phyloP scores from a whole-genome alignment of 306 rosid species.

The Spatholobus suberectus region DNA sequence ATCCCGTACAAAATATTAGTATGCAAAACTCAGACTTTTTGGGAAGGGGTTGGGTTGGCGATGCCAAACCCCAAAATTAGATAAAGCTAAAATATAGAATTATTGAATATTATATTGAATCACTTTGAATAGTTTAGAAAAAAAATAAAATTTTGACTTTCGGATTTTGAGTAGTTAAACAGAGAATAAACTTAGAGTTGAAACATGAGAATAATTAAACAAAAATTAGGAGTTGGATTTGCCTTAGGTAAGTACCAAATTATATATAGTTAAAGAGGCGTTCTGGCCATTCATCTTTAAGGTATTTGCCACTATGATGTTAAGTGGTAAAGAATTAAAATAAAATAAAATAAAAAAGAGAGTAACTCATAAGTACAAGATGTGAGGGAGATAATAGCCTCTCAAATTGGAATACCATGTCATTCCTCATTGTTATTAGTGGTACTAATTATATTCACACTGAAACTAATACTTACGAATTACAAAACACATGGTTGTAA shows the following conservation, averaged over 20 bases:
- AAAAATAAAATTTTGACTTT: background rate
- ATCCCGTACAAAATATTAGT: background rate
- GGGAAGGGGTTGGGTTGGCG: background rate
- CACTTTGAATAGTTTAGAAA: background rate
- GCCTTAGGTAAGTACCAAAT: background rate
- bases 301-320: background rate
- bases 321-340: background rate
- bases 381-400: constrained; percentile 38
- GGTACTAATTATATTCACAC: constrained; percentile 41
- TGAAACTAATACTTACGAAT: constrained; percentile 34
- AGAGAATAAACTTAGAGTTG: background rate
- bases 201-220: background rate
- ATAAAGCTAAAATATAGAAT: background rate
- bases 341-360: background rate
- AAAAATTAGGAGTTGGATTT: background rate
- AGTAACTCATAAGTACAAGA: background rate
- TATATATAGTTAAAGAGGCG: background rate
- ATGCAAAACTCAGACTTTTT: background rate
- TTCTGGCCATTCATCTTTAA: constrained; percentile 4
- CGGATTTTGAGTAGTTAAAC: background rate
- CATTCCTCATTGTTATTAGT: constrained; percentile 39
- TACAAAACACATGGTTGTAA: background rate
- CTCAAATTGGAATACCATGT: constrained; percentile 51
- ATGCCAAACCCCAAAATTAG: background rate
- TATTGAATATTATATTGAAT: background rate